Evolutionary conservation across 345 rosid genomes (phyloP).

Genomic region (Brassica nigra): DNA sequence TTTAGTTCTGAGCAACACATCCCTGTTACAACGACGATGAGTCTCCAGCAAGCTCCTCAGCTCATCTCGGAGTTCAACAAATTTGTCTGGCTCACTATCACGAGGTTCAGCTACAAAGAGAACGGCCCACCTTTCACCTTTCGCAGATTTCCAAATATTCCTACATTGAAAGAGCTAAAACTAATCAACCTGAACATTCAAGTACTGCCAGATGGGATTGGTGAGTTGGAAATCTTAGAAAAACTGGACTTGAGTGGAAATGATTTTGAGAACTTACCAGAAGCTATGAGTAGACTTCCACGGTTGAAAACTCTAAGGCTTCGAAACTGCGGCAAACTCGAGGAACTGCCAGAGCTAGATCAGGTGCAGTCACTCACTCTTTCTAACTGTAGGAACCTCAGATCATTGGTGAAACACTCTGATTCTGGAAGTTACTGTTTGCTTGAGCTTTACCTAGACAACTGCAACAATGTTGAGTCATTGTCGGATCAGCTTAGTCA

Average conservation of each 20-base stretch:
- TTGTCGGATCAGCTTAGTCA: conserved; percentile 17
- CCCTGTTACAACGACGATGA: background rate
- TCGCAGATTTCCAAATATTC: background rate
- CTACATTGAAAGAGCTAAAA: background rate
- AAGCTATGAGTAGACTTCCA: background rate
- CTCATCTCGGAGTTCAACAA: background rate
- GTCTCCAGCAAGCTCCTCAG: background rate
- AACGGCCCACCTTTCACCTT: background rate
- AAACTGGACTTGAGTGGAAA: conserved; percentile 6
- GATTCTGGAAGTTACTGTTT: background rate
- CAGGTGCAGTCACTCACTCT: conserved; percentile 17
- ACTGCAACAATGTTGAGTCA: conserved; percentile 12
- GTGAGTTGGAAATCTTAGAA: background rate
- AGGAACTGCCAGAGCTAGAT: conserved; percentile 5
- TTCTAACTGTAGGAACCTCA: conserved; percentile 13
- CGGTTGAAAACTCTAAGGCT: conserved; percentile 9
- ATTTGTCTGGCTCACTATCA: background rate
- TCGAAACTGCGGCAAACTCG: background rate
- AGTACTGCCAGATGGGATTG: background rate
- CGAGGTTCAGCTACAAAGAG: conserved; percentile 5
- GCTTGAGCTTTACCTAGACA: conserved; percentile 27
- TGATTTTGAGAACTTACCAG: conserved; percentile 1
- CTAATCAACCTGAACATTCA: conserved; percentile 20
- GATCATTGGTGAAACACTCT: background rate
- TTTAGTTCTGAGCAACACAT: background rate